Evolutionary conservation across 2,329 filamentous ascomycete genomes (phyloP).

Genomic region (Pseudocercospora crystallina): DNA sequence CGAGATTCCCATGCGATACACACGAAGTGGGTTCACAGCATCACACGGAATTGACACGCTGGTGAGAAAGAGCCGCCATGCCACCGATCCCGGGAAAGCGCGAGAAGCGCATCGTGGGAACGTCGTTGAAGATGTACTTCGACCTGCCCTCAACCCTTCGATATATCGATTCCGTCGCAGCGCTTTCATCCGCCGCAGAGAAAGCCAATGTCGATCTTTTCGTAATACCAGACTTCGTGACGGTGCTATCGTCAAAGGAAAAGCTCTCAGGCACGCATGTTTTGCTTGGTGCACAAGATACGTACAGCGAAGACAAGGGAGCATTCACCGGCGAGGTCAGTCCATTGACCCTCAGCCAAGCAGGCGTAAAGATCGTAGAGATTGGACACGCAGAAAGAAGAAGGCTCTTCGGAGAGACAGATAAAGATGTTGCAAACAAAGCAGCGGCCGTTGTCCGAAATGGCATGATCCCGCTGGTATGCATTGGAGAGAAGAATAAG

Average conservation of each 20-base stretch:
- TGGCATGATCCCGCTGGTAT: conserved; percentile 74
- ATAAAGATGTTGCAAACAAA: conserved; percentile 66
- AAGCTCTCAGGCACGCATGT: conserved; percentile 52
- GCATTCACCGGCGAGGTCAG: conserved; percentile 79
- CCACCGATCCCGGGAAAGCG: conserved; percentile 32
- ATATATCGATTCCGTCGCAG: conserved; percentile 45
- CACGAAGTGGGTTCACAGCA: neutral
- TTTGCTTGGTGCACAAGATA: conserved; percentile 73
- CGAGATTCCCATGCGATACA: no score
- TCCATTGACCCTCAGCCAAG: conserved; percentile 63
- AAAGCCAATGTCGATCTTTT: conserved; percentile 66
- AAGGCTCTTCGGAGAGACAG: conserved; percentile 71
- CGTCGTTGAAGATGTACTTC: conserved; percentile 81
- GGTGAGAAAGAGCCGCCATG: conserved; percentile 31
- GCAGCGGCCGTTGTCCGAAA: conserved; percentile 67
- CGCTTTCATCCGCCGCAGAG: conserved; percentile 53
- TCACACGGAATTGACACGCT: neutral
- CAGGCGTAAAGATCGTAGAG: conserved; percentile 72
- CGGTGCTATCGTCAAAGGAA: conserved; percentile 56
- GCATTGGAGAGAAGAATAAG: conserved; percentile 69
- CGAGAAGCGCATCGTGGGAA: conserved; percentile 66
- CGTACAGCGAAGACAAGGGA: conserved; percentile 67
- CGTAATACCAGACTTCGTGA: conserved; percentile 75
- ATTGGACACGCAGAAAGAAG: conserved; percentile 79
- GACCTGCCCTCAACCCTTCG: conserved; percentile 60